Evolutionary conservation across 139 green algal genomes (phyloP).

Genomic region (Coelastrella sp.): DNA sequence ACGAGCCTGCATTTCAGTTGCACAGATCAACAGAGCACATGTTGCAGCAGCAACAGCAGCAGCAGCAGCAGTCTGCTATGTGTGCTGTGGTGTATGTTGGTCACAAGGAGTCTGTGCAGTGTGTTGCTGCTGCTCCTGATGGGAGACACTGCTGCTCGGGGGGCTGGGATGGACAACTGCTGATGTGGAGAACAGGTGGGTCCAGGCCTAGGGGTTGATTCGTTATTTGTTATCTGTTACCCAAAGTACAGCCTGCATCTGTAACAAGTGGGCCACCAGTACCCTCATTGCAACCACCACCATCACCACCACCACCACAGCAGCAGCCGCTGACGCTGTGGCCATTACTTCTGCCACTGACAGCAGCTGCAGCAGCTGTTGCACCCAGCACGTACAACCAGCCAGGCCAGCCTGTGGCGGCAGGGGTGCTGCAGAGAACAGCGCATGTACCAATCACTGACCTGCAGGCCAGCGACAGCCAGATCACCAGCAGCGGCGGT

Average conservation of each 20-base stretch:
- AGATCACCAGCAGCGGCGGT: not conserved
- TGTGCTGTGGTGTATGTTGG: constrained; percentile 62
- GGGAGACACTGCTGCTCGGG: constrained; percentile 59
- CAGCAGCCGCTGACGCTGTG: not conserved
- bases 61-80: constrained; percentile 12
- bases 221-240: not conserved
- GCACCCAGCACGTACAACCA: not conserved
- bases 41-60: constrained; percentile 21
- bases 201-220: not conserved
- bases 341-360: not conserved
- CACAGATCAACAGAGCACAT: not conserved
- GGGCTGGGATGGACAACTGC: constrained; percentile 80
- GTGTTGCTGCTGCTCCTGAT: constrained; percentile 58
- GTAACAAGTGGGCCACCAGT: too few species aligned
- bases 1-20: not conserved
- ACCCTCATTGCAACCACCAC: too few species aligned
- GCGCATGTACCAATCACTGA: not conserved
- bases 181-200: constrained; percentile 71
- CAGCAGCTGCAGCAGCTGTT: not conserved
- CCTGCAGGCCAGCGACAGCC: not conserved
- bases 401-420: not conserved
- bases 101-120: constrained; percentile 74
- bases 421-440: not conserved
- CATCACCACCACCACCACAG: too few species aligned
- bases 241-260: too few species aligned